Evolutionary conservation across 371 early-diverging fungal species (phyloP), one percentile per base, ranked within the genome.

Genomic region (Apophysomyces elegans): DNA sequence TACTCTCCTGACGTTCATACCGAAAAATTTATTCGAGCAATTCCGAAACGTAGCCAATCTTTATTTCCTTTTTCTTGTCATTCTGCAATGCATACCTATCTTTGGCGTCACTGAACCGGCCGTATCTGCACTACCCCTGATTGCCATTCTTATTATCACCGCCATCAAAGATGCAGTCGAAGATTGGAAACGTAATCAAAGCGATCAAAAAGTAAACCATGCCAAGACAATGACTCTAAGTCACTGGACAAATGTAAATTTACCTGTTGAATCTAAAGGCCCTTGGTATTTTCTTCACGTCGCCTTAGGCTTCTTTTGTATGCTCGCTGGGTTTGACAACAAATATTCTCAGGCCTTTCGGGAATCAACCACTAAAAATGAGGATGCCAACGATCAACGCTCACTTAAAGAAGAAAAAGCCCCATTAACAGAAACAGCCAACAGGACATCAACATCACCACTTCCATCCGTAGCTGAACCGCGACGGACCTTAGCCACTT

Each of bases 101-200:
- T 84, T 93, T 77, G 86, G 82, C 71, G 85, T 91, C 41, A 77
- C 90, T 67, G 67, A 89, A 45, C 92, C 94, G 0, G 83, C 81
- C 21, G 88, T 97, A 21, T 93, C 97, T 4, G 87, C 93, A 2
- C 73, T 96, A 14, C 97, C 99, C 5, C 81, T 99, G 64, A 73
- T 89, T 37, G 76, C 91, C 50, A 94, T 98, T 67, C 76, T 97
- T 7, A 69, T 84, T 37, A 82, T 94, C 41, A 95, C 97, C 12
- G 95, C 92, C 59, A 84, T 93, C 63, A 99, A 99, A 73, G 99
- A 98, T 64, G 99, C 86, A 6, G 77, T 95, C 59, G 98, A 98
- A 64, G 99, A 99, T 72, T 88, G 88, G 79, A 93, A 92, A 58
- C 90, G 99, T 37, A 94, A 96, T 67, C 83, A 88, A 63, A 88